These are phyloP conservation scores for Gryganskiella cystojenkinii DNA, from an alignment of 192 early-diverging fungal genomes.

Conservation along the genomic window DNA sequence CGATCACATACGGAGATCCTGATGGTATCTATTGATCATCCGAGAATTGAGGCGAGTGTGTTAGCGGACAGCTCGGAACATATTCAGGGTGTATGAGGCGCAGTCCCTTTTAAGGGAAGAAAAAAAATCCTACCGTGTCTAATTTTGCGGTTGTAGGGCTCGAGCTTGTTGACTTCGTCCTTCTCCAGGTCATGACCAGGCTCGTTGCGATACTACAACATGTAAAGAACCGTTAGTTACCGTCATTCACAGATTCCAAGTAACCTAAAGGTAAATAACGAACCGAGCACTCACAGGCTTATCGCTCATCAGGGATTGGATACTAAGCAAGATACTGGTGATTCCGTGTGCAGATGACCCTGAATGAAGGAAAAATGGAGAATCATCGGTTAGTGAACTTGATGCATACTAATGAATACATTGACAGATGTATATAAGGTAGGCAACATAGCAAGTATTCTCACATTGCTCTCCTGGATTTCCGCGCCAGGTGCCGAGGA, in stretches of 20 bases:
- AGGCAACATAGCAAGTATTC: too few relatives aligned
- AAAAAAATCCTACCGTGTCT: constrained; percentile 56
- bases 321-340: constrained; percentile 65
- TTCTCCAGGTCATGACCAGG: constrained; percentile 65
- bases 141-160: constrained; percentile 70
- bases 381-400: too few relatives aligned
- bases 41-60: background rate
- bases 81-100: too few relatives aligned
- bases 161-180: constrained; percentile 54
- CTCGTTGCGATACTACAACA: constrained; percentile 66
- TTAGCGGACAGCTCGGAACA: too few relatives aligned
- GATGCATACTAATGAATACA: too few relatives aligned
- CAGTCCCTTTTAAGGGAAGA: background rate
- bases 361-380: background rate
- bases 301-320: constrained; percentile 71
- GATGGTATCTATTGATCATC: constrained; percentile 62
- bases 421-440: too few relatives aligned
- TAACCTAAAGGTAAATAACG: background rate
- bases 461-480: constrained; percentile 65
- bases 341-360: constrained; percentile 71
- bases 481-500: constrained; percentile 72
- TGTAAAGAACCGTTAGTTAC: background rate
- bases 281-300: constrained; percentile 47
- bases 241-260: background rate
- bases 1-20: constrained; percentile 69